These are phyloP conservation scores for Lophiostoma macrostomum DNA, from an alignment of 495 filamentous ascomycete genomes.

Conservation along the genomic window DNA sequence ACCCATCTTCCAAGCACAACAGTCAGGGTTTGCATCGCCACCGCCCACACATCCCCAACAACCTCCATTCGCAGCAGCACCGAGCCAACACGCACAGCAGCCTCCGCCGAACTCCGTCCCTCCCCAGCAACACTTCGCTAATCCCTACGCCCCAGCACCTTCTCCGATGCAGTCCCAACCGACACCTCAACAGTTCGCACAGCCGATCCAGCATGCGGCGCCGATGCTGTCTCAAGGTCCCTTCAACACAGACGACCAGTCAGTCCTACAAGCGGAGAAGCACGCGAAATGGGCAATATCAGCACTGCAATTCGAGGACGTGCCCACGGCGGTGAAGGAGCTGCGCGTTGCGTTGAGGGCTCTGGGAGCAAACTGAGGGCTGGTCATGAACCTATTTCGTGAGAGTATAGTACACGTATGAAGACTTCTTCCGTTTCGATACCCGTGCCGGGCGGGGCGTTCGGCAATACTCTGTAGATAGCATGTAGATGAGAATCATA, in stretches of 20 bases:
- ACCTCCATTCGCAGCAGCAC: no score
- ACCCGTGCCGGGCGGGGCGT: no score
- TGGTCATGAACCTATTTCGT: no score
- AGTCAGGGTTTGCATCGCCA: slow-evolving; percentile 11
- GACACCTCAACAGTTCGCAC: slow-evolving; percentile 31
- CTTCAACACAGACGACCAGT: slow-evolving; percentile 62
- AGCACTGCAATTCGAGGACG: slow-evolving; percentile 93
- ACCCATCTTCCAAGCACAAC: slow-evolving; percentile 5
- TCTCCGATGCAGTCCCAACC: slow-evolving; percentile 5
- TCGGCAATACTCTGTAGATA: no score
- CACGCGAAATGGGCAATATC: slow-evolving; percentile 97
- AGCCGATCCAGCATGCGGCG: slow-evolving; percentile 29
- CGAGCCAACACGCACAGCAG: slow-evolving; percentile 33
- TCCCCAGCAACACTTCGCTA: slow-evolving; percentile 15
- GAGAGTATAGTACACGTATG: no score
- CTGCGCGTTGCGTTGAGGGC: slow-evolving; percentile 67
- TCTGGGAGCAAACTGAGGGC: slow-evolving; percentile 54
- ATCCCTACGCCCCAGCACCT: slow-evolving; percentile 11
- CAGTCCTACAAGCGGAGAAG: slow-evolving; percentile 80
- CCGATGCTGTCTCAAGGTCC: slow-evolving; percentile 18
- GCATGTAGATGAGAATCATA: no score
- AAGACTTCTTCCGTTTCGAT: no score
- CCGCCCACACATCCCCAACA: background rate
- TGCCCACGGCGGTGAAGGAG: slow-evolving; percentile 84
- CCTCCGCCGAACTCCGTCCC: slow-evolving; percentile 36